Conservation (phyloP, 306 rosid genomes). For the Casuarina equisetifolia region DNA sequence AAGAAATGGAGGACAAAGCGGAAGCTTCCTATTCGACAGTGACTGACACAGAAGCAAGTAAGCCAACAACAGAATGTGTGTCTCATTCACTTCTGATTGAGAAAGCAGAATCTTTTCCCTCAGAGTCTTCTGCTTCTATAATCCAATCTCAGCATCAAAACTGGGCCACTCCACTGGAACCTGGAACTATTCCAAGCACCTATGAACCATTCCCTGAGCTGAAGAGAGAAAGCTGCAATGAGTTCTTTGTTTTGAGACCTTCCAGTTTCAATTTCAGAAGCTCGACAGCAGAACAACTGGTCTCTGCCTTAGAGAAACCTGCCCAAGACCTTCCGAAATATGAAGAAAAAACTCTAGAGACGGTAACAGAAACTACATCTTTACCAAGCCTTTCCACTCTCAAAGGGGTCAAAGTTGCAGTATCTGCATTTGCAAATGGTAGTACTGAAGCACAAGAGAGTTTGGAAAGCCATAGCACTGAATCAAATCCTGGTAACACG, state of each 20-base stretch:
- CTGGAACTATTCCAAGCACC: slow-evolving; percentile 18
- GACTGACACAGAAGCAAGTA: slow-evolving; percentile 18
- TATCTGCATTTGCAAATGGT: slow-evolving; percentile 30
- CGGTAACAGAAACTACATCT: slow-evolving; percentile 29
- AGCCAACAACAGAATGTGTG: slow-evolving; percentile 26
- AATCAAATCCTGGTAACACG: slow-evolving; percentile 58
- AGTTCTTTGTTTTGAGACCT: slow-evolving; percentile 14
- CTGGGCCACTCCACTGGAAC: slow-evolving; percentile 14
- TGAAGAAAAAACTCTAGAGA: slow-evolving; percentile 25
- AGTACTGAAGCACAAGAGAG: slow-evolving; percentile 48
- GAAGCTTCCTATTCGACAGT: slow-evolving; percentile 31
- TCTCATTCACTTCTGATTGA: slow-evolving; percentile 19
- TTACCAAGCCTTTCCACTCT: slow-evolving; percentile 29
- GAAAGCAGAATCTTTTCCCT: slow-evolving; percentile 27
- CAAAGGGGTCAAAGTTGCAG: slow-evolving; percentile 3
- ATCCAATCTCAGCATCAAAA: slow-evolving; percentile 21
- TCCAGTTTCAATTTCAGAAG: slow-evolving; percentile 36
- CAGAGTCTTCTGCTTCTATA: slow-evolving; percentile 24
- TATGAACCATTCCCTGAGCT: slow-evolving; percentile 27
- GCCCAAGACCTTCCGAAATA: slow-evolving; percentile 27
- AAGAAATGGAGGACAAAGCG: slow-evolving; percentile 26
- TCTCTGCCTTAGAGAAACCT: slow-evolving; percentile 33
- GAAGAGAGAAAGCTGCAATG: slow-evolving; percentile 25
- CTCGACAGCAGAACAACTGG: slow-evolving; percentile 29
- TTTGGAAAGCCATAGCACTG: slow-evolving; percentile 60